Conservation (phyloP, 148 eudicot species). For the Agrostemma githago region DNA sequence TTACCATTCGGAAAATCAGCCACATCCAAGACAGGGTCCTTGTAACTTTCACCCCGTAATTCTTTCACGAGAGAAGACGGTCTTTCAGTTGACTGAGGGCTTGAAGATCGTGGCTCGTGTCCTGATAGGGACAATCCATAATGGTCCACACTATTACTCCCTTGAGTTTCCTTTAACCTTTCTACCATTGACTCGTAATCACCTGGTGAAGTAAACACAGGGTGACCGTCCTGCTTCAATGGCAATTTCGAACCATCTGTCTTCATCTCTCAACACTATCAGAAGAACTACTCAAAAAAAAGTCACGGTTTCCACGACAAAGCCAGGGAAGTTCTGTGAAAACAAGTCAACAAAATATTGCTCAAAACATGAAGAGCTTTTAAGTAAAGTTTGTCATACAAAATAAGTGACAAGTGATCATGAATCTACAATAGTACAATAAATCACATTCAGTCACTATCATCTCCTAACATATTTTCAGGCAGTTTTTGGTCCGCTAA, state of each 20-base stretch:
- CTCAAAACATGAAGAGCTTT: neutral
- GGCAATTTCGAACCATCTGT: constrained; percentile 29
- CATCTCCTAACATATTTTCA: neutral
- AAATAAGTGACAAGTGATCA: neutral
- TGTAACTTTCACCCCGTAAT: constrained; percentile 14
- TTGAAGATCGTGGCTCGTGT: constrained; percentile 18
- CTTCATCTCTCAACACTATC: constrained; percentile 23
- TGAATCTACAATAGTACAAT: neutral
- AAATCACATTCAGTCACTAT: neutral
- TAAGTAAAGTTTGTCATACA: neutral
- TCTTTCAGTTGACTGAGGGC: constrained; percentile 16
- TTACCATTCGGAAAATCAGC: constrained; percentile 11
- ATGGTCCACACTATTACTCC: constrained; percentile 20
- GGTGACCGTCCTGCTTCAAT: constrained; percentile 29
- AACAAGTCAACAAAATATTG: neutral
- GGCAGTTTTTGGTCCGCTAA: neutral
- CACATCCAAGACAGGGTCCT: constrained; percentile 21
- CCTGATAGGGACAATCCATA: constrained; percentile 16
- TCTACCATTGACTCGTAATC: constrained; percentile 17
- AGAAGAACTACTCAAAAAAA: neutral
- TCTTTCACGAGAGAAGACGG: constrained; percentile 19
- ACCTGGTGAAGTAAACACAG: constrained; percentile 21
- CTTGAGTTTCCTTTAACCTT: constrained; percentile 24
- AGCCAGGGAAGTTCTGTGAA: neutral
- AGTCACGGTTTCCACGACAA: neutral